phyloP scores from a whole-genome alignment of 148 eudicot species.

The Vaccinium corymbosum region DNA sequence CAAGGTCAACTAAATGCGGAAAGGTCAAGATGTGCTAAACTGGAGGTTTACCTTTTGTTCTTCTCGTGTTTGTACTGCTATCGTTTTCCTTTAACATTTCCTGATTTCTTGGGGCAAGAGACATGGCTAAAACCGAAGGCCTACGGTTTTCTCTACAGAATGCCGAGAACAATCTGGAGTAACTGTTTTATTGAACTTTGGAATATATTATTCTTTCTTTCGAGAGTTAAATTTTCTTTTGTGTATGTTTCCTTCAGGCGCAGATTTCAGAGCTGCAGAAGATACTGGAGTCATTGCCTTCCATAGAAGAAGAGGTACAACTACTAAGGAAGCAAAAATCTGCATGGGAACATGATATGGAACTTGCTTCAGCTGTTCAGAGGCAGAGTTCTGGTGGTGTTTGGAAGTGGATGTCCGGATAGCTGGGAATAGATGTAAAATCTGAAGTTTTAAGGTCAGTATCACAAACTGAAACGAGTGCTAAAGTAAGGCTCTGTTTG shows the following conservation, averaged over 20 bases:
- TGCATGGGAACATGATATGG: slow-evolving; percentile 53
- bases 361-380: slow-evolving; percentile 37
- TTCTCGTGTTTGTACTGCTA: background rate
- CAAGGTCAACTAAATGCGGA: slow-evolving; percentile 80
- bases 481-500: background rate
- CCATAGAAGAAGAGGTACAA: slow-evolving; percentile 74
- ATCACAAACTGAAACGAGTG: slow-evolving; percentile 4
- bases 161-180: background rate
- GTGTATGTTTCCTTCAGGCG: slow-evolving; percentile 49
- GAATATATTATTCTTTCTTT: background rate
- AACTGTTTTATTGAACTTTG: background rate
- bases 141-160: background rate
- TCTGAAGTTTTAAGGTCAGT: slow-evolving; percentile 20
- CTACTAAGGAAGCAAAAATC: slow-evolving; percentile 65
- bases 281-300: slow-evolving; percentile 58
- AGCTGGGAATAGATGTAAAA: slow-evolving; percentile 20
- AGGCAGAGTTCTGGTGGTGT: slow-evolving; percentile 69
- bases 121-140: background rate
- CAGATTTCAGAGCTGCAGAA: slow-evolving; percentile 76
- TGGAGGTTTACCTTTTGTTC: slow-evolving; percentile 57
- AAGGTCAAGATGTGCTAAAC: slow-evolving; percentile 87
- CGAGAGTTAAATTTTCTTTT: background rate
- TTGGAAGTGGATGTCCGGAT: slow-evolving; percentile 80
- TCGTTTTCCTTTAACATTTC: background rate
- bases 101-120: background rate